Conservation (phyloP, 179 eudicot species). For the Silene noctiflora region DNA sequence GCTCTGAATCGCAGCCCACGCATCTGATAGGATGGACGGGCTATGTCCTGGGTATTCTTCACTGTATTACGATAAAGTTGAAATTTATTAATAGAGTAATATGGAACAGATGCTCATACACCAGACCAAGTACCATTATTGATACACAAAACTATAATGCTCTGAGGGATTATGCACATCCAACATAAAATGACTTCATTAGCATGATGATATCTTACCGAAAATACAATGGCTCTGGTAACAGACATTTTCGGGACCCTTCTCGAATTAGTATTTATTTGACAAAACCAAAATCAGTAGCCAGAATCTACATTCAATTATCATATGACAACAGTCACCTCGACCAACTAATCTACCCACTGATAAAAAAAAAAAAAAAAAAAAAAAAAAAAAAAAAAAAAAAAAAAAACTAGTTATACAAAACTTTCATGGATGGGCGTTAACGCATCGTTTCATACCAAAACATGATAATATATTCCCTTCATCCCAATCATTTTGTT, state of each 20-base stretch:
- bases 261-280: not conserved
- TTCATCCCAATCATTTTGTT: too few species aligned
- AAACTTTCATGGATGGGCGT: not conserved
- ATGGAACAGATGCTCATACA: not conserved
- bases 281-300: not conserved
- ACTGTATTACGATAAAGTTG: conserved; percentile 36
- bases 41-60: conserved; percentile 56
- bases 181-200: not conserved
- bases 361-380: too few species aligned
- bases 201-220: not conserved
- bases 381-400: too few species aligned
- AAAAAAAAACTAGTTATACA: not conserved
- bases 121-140: not conserved
- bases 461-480: not conserved
- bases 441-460: not conserved
- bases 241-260: not conserved
- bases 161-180: not conserved
- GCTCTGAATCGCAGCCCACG: conserved; percentile 81
- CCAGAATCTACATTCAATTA: not conserved
- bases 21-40: conserved; percentile 92
- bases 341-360: not conserved
- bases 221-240: not conserved
- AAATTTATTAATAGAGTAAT: conserved; percentile 2
- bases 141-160: too few species aligned
- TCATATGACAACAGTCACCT: not conserved